Evolutionary conservation across 768 basidiomycete species (phyloP).

Genomic region (Botryobasidium botryosum): DNA sequence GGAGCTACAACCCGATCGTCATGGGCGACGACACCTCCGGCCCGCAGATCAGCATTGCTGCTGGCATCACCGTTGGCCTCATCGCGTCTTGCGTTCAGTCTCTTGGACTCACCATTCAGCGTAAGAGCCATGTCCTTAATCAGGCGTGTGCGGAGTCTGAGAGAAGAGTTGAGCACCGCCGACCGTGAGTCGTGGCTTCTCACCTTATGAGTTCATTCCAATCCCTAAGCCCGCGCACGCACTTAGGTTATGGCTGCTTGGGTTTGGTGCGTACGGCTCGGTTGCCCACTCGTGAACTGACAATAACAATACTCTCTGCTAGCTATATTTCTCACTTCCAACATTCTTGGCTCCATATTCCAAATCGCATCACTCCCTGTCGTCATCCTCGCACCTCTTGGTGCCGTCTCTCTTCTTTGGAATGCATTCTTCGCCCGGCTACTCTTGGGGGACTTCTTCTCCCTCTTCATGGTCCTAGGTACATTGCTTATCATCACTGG

Average conservation of each 20-base stretch:
- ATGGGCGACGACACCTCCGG: background rate
- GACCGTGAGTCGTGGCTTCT: constrained; percentile 44
- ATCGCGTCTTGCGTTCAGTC: constrained; percentile 80
- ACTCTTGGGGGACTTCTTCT: constrained; percentile 73
- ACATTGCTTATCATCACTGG: constrained; percentile 78
- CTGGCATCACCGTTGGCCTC: constrained; percentile 36
- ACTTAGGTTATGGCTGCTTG: constrained; percentile 65
- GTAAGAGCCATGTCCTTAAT: constrained; percentile 82
- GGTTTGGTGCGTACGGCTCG: constrained; percentile 35
- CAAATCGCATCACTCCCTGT: constrained; percentile 90
- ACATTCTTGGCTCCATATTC: constrained; percentile 72
- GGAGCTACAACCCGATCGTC: background rate
- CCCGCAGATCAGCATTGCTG: constrained; percentile 9
- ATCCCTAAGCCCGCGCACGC: background rate
- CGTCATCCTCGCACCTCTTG: constrained; percentile 85
- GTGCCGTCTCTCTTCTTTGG: constrained; percentile 84
- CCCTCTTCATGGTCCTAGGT: constrained; percentile 69
- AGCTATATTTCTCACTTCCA: constrained; percentile 72
- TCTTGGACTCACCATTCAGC: constrained; percentile 78
- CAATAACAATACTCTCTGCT: background rate
- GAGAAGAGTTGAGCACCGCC: constrained; percentile 52
- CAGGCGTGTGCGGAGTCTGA: constrained; percentile 46
- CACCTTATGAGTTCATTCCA: constrained; percentile 1
- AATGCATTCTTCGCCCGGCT: constrained; percentile 83
- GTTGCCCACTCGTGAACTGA: background rate